Evolutionary conservation across 192 early-diverging fungal genomes (phyloP).

Genomic region (Chytriomyces confervae): DNA sequence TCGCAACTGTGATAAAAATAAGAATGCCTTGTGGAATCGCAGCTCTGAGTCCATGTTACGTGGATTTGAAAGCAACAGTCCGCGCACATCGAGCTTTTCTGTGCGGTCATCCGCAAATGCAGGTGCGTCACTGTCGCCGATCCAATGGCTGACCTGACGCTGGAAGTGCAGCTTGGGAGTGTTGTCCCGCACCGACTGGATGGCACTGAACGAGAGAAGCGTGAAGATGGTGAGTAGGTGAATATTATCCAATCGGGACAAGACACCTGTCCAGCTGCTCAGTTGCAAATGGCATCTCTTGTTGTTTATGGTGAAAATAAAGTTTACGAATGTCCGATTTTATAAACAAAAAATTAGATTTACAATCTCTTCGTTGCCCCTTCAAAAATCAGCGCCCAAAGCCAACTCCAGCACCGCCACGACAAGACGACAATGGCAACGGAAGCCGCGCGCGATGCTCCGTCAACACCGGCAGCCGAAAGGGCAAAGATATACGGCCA

Average conservation of each 20-base stretch:
- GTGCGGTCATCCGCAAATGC: constrained; percentile 43
- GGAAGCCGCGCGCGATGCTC: constrained; percentile 5
- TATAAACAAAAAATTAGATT: no score
- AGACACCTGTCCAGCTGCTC: no score
- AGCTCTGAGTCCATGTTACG: constrained; percentile 50
- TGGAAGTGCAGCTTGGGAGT: constrained; percentile 26
- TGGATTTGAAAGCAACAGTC: constrained; percentile 45
- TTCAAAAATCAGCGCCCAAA: no score
- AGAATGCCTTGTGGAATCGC: constrained; percentile 47
- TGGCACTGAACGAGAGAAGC: no score
- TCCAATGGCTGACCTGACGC: constrained; percentile 33
- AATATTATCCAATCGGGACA: no score
- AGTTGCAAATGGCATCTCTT: no score
- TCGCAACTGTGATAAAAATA: neutral
- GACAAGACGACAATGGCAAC: neutral
- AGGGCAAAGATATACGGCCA: constrained; percentile 17
- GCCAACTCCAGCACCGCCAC: no score
- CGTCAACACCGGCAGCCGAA: constrained; percentile 1
- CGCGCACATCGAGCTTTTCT: constrained; percentile 46
- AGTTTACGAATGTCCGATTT: no score
- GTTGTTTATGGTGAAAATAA: no score
- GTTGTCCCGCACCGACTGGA: no score
- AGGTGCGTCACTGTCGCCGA: constrained; percentile 6
- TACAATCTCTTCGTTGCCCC: no score
- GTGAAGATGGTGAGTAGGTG: no score